Evolutionary conservation across 1,284 basidiomycete genomes (phyloP).

Genomic region (Heterobasidion irregulare): DNA sequence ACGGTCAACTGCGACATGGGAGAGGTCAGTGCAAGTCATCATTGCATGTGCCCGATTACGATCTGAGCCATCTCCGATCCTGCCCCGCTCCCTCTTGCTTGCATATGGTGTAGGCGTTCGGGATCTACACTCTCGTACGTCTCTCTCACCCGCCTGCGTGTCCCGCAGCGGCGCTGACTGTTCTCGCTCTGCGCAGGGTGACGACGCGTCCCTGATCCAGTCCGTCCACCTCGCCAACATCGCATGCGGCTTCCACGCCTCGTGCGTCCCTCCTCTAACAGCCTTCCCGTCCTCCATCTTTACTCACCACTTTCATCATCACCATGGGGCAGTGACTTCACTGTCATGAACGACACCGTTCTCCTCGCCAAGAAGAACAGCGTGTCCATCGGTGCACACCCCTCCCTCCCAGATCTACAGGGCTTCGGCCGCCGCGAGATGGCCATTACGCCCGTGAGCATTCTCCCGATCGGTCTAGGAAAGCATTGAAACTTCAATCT

Average conservation of each 20-base stretch:
- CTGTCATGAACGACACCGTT: conserved; percentile 55
- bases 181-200: conserved; percentile 49
- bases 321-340: conserved; percentile 36
- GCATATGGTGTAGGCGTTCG: too few relatives aligned
- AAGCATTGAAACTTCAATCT: too few relatives aligned
- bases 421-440: conserved; percentile 60
- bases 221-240: conserved; percentile 57
- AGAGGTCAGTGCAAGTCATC: conserved; percentile 30
- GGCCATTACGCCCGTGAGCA: conserved; percentile 42
- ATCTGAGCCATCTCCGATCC: too few relatives aligned
- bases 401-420: conserved; percentile 53
- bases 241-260: conserved; percentile 59
- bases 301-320: too few relatives aligned
- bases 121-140: too few relatives aligned
- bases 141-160: too few relatives aligned
- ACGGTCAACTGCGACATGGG: conserved; percentile 60
- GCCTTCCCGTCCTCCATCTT: background rate
- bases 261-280: conserved; percentile 26
- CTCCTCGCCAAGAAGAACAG: conserved; percentile 39
- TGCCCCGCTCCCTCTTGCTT: too few relatives aligned
- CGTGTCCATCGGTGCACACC: conserved; percentile 52
- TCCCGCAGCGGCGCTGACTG: conserved; percentile 25
- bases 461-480: too few relatives aligned
- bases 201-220: conserved; percentile 53
- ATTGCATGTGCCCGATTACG: background rate